A percentile compares a stretch with the other conserved stretches of the same genome.
Conservation (phyloP, 2,329 filamentous ascomycete species). For the Teratosphaeria destructans region DNA sequence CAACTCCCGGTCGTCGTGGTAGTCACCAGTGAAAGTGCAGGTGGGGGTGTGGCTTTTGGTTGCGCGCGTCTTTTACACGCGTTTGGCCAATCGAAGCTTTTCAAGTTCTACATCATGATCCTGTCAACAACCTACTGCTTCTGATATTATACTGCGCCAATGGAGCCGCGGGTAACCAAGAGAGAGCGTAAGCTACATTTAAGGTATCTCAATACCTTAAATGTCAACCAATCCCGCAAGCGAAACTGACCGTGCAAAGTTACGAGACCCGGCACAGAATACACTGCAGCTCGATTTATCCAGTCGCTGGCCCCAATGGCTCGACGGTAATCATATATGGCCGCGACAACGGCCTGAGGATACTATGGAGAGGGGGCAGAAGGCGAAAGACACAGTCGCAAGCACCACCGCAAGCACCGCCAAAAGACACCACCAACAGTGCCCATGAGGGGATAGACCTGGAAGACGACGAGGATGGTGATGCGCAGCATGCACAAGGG, state of each 20-base stretch:
- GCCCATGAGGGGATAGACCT: conserved; percentile 45
- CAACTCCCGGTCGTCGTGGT: too few relatives aligned
- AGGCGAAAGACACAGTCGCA: conserved; percentile 6
- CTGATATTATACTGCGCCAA: background rate
- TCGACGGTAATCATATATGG: conserved; percentile 52
- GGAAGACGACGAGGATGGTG: conserved; percentile 45
- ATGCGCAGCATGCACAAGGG: conserved; percentile 21
- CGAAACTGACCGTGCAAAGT: conserved; percentile 27
- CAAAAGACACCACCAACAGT: conserved; percentile 12
- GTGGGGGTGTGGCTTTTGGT: background rate
- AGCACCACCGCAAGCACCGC: background rate
- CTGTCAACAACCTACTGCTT: conserved; percentile 1
- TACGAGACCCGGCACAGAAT: conserved; percentile 51
- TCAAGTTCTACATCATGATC: conserved; percentile 3
- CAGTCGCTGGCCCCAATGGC: conserved; percentile 48
- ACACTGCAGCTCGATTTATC: conserved; percentile 47
- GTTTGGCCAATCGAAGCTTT: background rate
- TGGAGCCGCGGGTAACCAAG: conserved; percentile 21
- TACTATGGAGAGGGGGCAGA: conserved; percentile 51
- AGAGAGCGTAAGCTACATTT: conserved; percentile 24
- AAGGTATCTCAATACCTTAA: conserved; percentile 15
- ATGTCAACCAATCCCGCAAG: background rate
- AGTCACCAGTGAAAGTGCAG: background rate
- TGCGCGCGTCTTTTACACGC: conserved; percentile 1
- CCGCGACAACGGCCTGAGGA: conserved; percentile 46